A percentile compares a stretch with the other conserved stretches of the same genome.
Evolutionary conservation across 805 yeast genomes (phyloP).

Genomic region (Ogataea ganodermae): DNA sequence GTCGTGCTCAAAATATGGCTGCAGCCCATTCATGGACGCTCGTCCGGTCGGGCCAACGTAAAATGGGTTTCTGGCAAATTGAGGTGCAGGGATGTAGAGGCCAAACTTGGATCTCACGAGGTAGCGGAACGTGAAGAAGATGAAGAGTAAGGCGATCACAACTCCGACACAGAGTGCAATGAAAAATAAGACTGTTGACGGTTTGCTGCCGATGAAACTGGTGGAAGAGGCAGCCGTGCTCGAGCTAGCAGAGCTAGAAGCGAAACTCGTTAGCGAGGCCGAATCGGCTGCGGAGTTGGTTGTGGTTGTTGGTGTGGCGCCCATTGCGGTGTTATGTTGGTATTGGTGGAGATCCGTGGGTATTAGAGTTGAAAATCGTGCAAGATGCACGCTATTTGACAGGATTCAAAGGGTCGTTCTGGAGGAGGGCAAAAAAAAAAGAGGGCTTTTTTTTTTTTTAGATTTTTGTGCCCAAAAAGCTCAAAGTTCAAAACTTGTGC

Average conservation of each 20-base stretch:
- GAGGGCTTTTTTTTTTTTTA: too few relatives aligned
- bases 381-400: too few relatives aligned
- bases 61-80: slow-evolving; percentile 26
- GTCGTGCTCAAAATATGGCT: slow-evolving; percentile 28
- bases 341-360: too few relatives aligned
- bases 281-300: background rate
- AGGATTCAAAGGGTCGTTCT: too few relatives aligned
- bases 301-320: background rate
- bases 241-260: slow-evolving; percentile 5
- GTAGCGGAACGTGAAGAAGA: slow-evolving; percentile 63
- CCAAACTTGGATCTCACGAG: slow-evolving; percentile 60
- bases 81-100: slow-evolving; percentile 44
- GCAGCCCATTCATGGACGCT: slow-evolving; percentile 29
- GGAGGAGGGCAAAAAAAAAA: too few relatives aligned
- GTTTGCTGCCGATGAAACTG: slow-evolving; percentile 44
- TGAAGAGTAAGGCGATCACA: slow-evolving; percentile 53
- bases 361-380: too few relatives aligned
- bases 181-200: slow-evolving; percentile 65
- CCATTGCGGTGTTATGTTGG: too few relatives aligned
- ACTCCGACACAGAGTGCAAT: slow-evolving; percentile 65
- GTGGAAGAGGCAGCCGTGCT: slow-evolving; percentile 8
- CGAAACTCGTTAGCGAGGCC: background rate
- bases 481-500: too few relatives aligned
- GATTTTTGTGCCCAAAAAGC: too few relatives aligned
- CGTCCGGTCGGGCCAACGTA: slow-evolving; percentile 28